These are phyloP conservation scores for Cercospora canescens DNA, from an alignment of 2,329 filamentous ascomycete genomes.

Conservation along the genomic window DNA sequence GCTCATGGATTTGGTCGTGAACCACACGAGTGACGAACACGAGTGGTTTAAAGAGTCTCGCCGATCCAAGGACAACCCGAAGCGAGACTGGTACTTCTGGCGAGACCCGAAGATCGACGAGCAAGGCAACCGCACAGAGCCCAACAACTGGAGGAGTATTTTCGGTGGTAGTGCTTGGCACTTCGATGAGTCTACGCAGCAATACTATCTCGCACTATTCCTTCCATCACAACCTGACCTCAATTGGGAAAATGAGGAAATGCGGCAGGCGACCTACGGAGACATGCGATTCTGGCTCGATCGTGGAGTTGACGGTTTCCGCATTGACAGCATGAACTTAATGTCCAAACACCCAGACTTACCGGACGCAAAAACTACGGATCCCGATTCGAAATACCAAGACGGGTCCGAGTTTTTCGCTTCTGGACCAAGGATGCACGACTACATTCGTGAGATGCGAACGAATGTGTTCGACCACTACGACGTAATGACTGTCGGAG, in stretches of 20 bases:
- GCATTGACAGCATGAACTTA: slow-evolving; percentile 51
- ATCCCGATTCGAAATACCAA: slow-evolving; percentile 30
- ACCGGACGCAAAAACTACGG: slow-evolving; percentile 43
- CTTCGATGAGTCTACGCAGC: slow-evolving; percentile 46
- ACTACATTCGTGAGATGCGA: slow-evolving; percentile 48
- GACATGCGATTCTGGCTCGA: slow-evolving; percentile 51
- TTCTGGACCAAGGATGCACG: slow-evolving; percentile 44
- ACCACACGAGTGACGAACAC: slow-evolving; percentile 45
- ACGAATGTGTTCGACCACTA: slow-evolving; percentile 46
- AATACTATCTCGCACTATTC: slow-evolving; percentile 50
- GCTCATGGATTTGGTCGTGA: slow-evolving; percentile 46
- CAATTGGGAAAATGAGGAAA: slow-evolving; percentile 49
- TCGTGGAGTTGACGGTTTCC: slow-evolving; percentile 42
- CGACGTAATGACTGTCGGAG: slow-evolving; percentile 52
- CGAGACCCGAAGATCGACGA: slow-evolving; percentile 55
- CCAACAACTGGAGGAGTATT: slow-evolving; percentile 53
- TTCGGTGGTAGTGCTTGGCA: slow-evolving; percentile 44
- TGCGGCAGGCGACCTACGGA: slow-evolving; percentile 46
- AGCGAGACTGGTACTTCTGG: slow-evolving; percentile 68
- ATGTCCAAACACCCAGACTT: slow-evolving; percentile 47
- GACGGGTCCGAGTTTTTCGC: slow-evolving; percentile 22
- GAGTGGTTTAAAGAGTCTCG: slow-evolving; percentile 59
- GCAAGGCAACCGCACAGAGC: slow-evolving; percentile 56
- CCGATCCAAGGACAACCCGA: slow-evolving; percentile 50
- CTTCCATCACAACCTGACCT: slow-evolving; percentile 48